These are phyloP conservation scores for Pichia sp. DNA, from an alignment of 1,139 yeast species.

Conservation along the genomic window DNA sequence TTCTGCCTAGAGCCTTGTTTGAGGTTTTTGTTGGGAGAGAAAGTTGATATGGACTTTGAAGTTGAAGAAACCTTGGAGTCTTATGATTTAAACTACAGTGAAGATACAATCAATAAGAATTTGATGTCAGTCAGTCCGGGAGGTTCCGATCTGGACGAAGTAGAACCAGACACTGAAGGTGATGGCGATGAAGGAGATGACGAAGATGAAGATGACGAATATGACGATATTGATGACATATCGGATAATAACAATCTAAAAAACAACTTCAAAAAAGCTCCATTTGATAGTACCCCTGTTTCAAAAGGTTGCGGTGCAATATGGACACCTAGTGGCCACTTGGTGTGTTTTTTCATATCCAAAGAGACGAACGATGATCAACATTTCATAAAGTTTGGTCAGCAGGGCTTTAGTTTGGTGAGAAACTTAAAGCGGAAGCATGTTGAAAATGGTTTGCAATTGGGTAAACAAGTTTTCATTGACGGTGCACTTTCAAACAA, in stretches of 20 bases:
- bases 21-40: slow-evolving; percentile 77
- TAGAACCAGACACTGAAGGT: slow-evolving; percentile 13
- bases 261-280: slow-evolving; percentile 19
- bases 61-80: slow-evolving; percentile 12
- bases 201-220: slow-evolving; percentile 4
- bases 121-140: slow-evolving; percentile 3
- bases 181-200: slow-evolving; percentile 7
- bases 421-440: slow-evolving; percentile 33
- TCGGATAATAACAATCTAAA: slow-evolving; percentile 6
- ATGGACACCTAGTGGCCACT: slow-evolving; percentile 76
- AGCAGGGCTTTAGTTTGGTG: slow-evolving; percentile 38
- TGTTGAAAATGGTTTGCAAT: slow-evolving; percentile 23
- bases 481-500: slow-evolving; percentile 14
- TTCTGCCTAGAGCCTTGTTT: slow-evolving; percentile 81
- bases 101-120: slow-evolving; percentile 28
- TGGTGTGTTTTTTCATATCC: slow-evolving; percentile 80
- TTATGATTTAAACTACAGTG: slow-evolving; percentile 26
- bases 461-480: slow-evolving; percentile 7
- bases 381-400: slow-evolving; percentile 39
- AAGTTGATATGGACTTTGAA: slow-evolving; percentile 49
- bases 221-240: not conserved
- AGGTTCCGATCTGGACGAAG: slow-evolving; percentile 10
- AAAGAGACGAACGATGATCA: slow-evolving; percentile 40
- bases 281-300: slow-evolving; percentile 77
- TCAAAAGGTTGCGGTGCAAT: slow-evolving; percentile 93